Evolutionary conservation across 192 early-diverging fungal genomes (phyloP).

Genomic region (Coemansia brasiliensis): DNA sequence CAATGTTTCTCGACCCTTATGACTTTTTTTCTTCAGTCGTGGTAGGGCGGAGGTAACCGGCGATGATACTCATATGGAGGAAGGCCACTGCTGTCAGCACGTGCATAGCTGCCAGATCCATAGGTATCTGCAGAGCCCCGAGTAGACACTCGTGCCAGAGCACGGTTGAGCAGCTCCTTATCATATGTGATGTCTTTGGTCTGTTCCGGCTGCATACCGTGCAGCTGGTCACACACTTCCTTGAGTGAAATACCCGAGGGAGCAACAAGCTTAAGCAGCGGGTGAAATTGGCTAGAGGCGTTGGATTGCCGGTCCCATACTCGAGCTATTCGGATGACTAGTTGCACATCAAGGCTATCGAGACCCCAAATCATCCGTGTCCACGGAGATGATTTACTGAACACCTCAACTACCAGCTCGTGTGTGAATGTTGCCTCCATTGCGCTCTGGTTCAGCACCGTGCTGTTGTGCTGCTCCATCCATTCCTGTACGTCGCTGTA

Average conservation of each 20-base stretch:
- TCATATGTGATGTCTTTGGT: conserved; percentile 24
- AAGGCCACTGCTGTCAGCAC: too few relatives aligned
- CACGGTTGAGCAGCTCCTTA: conserved; percentile 16
- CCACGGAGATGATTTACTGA: conserved; percentile 21
- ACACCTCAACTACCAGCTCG: conserved; percentile 38
- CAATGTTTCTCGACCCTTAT: too few relatives aligned
- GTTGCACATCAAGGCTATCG: conserved; percentile 19
- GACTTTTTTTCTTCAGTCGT: too few relatives aligned
- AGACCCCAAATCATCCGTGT: conserved; percentile 23
- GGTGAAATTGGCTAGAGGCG: conserved; percentile 25
- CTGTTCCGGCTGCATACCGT: conserved; percentile 5
- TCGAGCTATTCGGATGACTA: conserved; percentile 43
- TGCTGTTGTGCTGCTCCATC: conserved; percentile 20
- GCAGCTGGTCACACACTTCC: conserved; percentile 24
- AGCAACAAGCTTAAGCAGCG: conserved; percentile 39
- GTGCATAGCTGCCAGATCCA: too few relatives aligned
- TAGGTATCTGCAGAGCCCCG: too few relatives aligned
- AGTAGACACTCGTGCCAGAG: conserved; percentile 14
- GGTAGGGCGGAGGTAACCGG: too few relatives aligned
- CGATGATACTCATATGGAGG: too few relatives aligned
- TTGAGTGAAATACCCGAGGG: conserved; percentile 33
- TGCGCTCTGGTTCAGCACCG: conserved; percentile 20
- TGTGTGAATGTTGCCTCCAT: conserved; percentile 39
- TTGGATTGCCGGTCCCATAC: conserved; percentile 25
- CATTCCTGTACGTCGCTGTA: conserved; percentile 28